Percentiles rank a stretch among this genome's conserved stretches.
Evolutionary conservation across 164 flowering plant species (phyloP).

Genomic region (Kalanchoe fedtschenkoi): DNA sequence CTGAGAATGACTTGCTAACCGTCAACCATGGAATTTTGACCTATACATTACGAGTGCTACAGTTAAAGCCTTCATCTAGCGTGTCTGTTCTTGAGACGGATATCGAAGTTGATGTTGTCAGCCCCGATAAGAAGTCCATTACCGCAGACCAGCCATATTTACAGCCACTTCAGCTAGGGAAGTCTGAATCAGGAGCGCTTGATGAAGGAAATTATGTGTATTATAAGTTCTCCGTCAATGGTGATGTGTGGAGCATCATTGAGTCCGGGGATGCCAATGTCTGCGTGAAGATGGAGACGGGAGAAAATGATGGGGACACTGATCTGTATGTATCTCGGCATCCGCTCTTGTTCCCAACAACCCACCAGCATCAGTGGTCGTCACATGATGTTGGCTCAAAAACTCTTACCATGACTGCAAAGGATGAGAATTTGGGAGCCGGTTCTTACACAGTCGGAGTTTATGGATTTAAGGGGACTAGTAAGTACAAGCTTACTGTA

Average conservation of each 20-base stretch:
- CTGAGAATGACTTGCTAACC: conserved; percentile 57
- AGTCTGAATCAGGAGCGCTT: conserved; percentile 49
- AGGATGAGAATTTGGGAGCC: conserved; percentile 36
- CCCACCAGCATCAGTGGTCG: conserved; percentile 90
- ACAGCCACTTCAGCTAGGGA: conserved; percentile 52
- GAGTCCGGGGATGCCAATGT: conserved; percentile 37
- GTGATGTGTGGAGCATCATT: conserved; percentile 29
- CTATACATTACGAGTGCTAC: conserved; percentile 62
- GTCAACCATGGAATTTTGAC: conserved; percentile 69
- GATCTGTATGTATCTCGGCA: conserved; percentile 82
- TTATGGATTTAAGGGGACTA: conserved; percentile 75
- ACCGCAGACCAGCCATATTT: conserved; percentile 33
- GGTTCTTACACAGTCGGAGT: conserved; percentile 78
- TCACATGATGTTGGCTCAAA: conserved; percentile 90
- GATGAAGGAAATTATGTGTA: conserved; percentile 70
- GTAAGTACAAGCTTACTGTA: conserved; percentile 45
- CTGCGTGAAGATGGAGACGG: conserved; percentile 55
- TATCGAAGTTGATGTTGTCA: conserved; percentile 82
- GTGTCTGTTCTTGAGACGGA: conserved; percentile 93
- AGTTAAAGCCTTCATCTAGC: conserved; percentile 76
- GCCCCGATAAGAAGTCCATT: conserved; percentile 37
- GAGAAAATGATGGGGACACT: conserved; percentile 56
- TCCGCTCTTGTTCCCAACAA: conserved; percentile 71
- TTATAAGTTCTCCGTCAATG: conserved; percentile 69
- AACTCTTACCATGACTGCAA: conserved; percentile 50